A percentile compares a stretch with the other conserved stretches of the same genome.
Conservation (phyloP, 345 rosid species). For the Cardamine resedifolia region DNA sequence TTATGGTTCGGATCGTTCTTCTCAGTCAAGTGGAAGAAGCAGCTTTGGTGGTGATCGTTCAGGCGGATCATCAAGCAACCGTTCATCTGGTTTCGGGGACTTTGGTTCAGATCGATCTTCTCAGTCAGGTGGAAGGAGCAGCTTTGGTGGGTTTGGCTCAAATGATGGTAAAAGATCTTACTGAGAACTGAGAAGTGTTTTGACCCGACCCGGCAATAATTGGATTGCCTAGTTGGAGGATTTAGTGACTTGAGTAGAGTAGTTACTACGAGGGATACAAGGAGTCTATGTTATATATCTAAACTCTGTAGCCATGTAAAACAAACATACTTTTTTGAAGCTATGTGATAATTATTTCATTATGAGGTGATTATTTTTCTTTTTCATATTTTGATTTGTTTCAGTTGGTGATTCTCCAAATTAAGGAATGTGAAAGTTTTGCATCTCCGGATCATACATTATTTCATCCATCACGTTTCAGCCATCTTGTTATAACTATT, state of each 20-base stretch:
- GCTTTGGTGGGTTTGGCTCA: slow-evolving; percentile 39
- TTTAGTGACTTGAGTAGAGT: slow-evolving; percentile 20
- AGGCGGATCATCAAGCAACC: slow-evolving; percentile 33
- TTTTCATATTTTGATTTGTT: not conserved
- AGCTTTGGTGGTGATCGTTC: slow-evolving; percentile 38
- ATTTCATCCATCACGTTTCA: too few relatives aligned
- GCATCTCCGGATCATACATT: not conserved
- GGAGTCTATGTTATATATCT: slow-evolving; percentile 7
- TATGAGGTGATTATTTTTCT: not conserved
- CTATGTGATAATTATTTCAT: not conserved
- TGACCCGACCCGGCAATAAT: slow-evolving; percentile 21
- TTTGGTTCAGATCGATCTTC: slow-evolving; percentile 46
- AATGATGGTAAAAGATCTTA: slow-evolving; percentile 34
- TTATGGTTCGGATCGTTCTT: slow-evolving; percentile 42
- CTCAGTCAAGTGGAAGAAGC: slow-evolving; percentile 44
- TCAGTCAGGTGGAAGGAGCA: slow-evolving; percentile 41
- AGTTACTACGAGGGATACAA: slow-evolving; percentile 10
- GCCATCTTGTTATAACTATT: not conserved
- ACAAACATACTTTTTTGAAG: slow-evolving; percentile 4
- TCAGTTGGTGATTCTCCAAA: not conserved
- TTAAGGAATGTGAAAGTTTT: not conserved
- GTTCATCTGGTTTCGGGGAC: slow-evolving; percentile 47
- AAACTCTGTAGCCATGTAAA: slow-evolving; percentile 30
- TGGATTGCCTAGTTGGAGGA: slow-evolving; percentile 8
- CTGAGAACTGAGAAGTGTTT: slow-evolving; percentile 25